Evolutionary conservation across 208 protist species (phyloP).

Genomic region (Crithidia thermophila): DNA sequence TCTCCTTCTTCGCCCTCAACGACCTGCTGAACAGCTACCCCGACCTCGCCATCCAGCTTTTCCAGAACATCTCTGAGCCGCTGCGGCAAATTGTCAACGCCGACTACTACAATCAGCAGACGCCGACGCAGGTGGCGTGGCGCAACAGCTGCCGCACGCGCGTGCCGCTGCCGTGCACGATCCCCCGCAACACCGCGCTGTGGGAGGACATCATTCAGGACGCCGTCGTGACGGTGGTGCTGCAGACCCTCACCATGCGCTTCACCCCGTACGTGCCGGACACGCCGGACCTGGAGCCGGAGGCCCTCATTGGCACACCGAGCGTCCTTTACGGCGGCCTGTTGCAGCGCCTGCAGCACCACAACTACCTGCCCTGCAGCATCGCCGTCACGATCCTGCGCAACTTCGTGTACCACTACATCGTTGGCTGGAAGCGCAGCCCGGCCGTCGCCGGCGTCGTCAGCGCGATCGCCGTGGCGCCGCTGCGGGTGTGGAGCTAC

Average conservation of each 20-base stretch:
- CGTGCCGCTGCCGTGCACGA: constrained; percentile 38
- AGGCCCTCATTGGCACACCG: constrained; percentile 22
- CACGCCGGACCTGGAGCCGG: constrained; percentile 9
- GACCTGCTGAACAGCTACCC: constrained; percentile 77
- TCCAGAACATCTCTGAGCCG: constrained; percentile 80
- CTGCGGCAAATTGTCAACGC: constrained; percentile 62
- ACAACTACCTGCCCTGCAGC: constrained; percentile 42
- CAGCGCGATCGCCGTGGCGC: constrained; percentile 42
- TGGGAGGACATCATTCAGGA: constrained; percentile 77
- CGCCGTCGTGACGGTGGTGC: constrained; percentile 41
- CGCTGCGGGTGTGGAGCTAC: constrained; percentile 70
- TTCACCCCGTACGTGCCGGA: constrained; percentile 50
- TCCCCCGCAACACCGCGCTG: constrained; percentile 38
- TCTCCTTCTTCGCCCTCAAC: constrained; percentile 68
- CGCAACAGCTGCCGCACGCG: constrained; percentile 58
- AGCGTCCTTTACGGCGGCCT: constrained; percentile 25
- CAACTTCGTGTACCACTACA: constrained; percentile 68
- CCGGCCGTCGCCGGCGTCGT: constrained; percentile 46
- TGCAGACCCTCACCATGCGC: constrained; percentile 56
- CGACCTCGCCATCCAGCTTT: constrained; percentile 74
- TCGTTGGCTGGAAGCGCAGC: constrained; percentile 24
- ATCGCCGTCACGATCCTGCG: constrained; percentile 41
- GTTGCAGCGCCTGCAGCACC: constrained; percentile 26
- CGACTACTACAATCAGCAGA: constrained; percentile 65
- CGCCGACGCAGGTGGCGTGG: constrained; percentile 31